Evolutionary conservation across 2,329 filamentous ascomycete genomes (phyloP).

Genomic region (Aspergillus sp.): DNA sequence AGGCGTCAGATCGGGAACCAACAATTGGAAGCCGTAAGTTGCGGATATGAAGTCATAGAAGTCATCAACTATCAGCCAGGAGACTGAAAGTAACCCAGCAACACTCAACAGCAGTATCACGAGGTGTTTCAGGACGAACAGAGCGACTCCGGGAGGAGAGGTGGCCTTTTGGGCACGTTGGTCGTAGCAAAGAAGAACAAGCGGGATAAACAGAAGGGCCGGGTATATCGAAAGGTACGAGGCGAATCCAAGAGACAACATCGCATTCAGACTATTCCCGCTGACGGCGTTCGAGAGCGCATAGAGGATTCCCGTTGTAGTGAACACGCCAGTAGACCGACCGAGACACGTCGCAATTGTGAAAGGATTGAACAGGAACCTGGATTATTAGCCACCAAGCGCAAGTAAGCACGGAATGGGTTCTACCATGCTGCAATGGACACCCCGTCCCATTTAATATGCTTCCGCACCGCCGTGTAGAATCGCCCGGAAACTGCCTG

Average conservation of each 20-base stretch:
- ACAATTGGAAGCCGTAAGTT: conserved; percentile 89
- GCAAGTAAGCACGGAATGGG: not conserved
- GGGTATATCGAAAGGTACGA: conserved; percentile 93
- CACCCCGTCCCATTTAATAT: conserved; percentile 70
- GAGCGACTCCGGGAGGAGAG: conserved; percentile 22
- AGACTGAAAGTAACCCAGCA: conserved; percentile 66
- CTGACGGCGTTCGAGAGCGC: conserved; percentile 77
- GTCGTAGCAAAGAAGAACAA: conserved; percentile 78
- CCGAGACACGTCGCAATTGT: conserved; percentile 88
- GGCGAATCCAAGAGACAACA: conserved; percentile 82
- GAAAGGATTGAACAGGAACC: conserved; percentile 92
- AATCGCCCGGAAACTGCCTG: conserved; percentile 70
- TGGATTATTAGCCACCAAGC: conserved; percentile 33
- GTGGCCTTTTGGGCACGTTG: conserved; percentile 44
- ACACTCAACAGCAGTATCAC: conserved; percentile 54
- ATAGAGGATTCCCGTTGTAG: conserved; percentile 80
- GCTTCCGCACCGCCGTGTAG: conserved; percentile 75
- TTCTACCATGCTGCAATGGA: conserved; percentile 75
- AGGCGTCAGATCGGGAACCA: conserved; percentile 86
- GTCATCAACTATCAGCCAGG: conserved; percentile 67
- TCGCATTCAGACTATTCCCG: conserved; percentile 70
- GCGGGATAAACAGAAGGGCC: conserved; percentile 76
- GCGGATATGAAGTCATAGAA: conserved; percentile 86
- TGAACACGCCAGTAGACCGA: conserved; percentile 83
- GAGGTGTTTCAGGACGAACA: conserved; percentile 57